Evolutionary conservation across 768 basidiomycete genomes (phyloP), one percentile per base, ranked within the genome.

Genomic region (Clitopilus passeckerianus): DNA sequence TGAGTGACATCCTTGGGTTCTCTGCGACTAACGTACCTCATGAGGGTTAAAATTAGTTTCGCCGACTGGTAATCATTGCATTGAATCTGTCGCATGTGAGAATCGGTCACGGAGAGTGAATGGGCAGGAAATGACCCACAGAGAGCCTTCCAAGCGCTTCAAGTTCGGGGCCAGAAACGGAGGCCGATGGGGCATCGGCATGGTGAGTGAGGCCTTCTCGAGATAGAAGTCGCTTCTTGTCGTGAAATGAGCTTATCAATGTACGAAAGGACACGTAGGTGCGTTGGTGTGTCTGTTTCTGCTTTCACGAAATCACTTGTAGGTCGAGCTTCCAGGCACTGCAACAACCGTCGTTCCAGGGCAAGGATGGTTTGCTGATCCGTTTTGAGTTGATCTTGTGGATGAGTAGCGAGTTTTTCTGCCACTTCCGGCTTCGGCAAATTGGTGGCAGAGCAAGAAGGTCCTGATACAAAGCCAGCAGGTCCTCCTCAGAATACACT

Each of bases 41-140:
- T 87, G 1, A 91, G 70, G 16, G 75, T 69, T 7, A 91, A 66
- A 1, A 79, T 74, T 1, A 66, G 64, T 62, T 86, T 79, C 1
- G 83, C 86, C 0, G 81, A 78, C 23, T 71, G 65, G 0, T 64
- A 64, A 62, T 91, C 89, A 2, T 72, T 66, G 18, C 73, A 69
- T 16, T 73, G 66, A 20, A 85, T 66, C 88, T 90, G 62, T 0
- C 15, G 15, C 9, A 53, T 14, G 23, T 53, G 16, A n/a, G 12
- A 14, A 4, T 3, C 10, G n/a, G 12, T 41, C 37, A 41, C 3
- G 53, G 14, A 6, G 12, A 44, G 34, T 61, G 34, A 9, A 41
- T 50, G 33, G 58, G 65, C 9, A 67, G 53, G 41, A 34, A 53
- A 30, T 3, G 37, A 43, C 54, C 7, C 6, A 5, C 20, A 50